A percentile compares a stretch with the other conserved stretches of the same genome.
Conservation (phyloP, 805 yeast genomes). For the Saturnispora besseyi region DNA sequence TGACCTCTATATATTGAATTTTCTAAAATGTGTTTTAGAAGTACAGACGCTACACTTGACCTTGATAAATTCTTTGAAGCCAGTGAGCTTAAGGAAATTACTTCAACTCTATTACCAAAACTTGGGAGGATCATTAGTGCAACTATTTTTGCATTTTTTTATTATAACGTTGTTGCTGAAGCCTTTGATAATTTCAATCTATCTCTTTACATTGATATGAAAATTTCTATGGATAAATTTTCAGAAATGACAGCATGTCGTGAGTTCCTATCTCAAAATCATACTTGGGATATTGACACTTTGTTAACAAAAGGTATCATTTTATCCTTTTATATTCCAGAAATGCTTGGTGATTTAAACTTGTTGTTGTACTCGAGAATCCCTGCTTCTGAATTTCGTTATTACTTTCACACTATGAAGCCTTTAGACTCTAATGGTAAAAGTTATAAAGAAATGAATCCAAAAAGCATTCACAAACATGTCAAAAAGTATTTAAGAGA, state of each 20-base stretch:
- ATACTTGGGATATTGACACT: background rate
- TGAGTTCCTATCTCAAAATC: background rate
- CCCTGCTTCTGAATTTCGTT: background rate
- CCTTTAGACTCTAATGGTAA: background rate
- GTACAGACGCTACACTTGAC: background rate
- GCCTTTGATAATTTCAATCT: background rate
- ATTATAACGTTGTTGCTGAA: background rate
- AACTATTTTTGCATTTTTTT: background rate
- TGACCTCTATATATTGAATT: background rate
- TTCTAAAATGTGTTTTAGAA: background rate
- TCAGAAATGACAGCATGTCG: background rate
- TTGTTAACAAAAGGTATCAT: background rate
- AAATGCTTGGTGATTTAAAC: background rate
- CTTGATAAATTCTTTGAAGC: slow-evolving; percentile 3
- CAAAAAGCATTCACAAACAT: background rate
- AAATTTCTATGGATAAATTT: background rate
- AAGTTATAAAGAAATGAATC: background rate
- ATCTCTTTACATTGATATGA: background rate
- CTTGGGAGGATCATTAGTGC: background rate
- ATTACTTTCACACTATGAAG: background rate
- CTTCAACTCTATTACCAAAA: background rate
- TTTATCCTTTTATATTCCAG: background rate
- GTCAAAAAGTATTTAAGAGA: background rate
- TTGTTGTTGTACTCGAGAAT: background rate
- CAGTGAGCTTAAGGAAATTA: background rate